These are phyloP conservation scores for Penicillium sp. DNA, from an alignment of 2,329 filamentous ascomycete species.

Conservation along the genomic window DNA sequence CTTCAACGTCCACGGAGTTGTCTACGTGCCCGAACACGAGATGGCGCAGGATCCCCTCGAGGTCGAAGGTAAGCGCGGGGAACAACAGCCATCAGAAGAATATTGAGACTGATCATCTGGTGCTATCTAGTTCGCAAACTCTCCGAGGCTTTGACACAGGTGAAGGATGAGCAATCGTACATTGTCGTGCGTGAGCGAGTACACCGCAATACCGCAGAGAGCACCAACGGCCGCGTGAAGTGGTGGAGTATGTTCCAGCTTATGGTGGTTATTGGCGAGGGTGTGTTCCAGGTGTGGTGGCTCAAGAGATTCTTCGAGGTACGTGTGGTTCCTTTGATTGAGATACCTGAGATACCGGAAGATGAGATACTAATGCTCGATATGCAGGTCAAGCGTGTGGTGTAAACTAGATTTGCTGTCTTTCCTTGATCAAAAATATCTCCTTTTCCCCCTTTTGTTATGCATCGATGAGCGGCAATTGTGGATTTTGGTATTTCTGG, in stretches of 20 bases:
- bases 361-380: conserved; percentile 10
- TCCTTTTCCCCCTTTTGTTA: not conserved
- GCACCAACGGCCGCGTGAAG: conserved; percentile 95
- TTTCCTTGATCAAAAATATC: not conserved
- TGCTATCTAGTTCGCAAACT: conserved; percentile 68
- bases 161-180: conserved; percentile 97
- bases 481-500: conserved; percentile 14
- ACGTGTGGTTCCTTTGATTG: not conserved
- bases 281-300: conserved; percentile 99
- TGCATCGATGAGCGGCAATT: conserved; percentile 12
- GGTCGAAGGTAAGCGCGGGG: conserved; percentile 67
- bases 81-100: not conserved
- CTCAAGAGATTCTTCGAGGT: conserved; percentile 96
- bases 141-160: conserved; percentile 80
- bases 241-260: conserved; percentile 99
- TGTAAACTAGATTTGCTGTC: conserved; percentile 31
- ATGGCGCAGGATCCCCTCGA: conserved; percentile 84
- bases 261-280: conserved; percentile 81
- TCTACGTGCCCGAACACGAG: conserved; percentile 91
- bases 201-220: conserved; percentile 97
- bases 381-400: conserved; percentile 49
- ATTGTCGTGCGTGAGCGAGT: conserved; percentile 93
- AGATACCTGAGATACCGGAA: not conserved
- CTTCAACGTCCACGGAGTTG: conserved; percentile 98
- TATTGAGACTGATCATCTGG: conserved; percentile 5